Percentiles rank a stretch among this genome's conserved stretches.
Evolutionary conservation across 176 grass and related monocot species (phyloP).

Genomic region (Triticum turgidum): DNA sequence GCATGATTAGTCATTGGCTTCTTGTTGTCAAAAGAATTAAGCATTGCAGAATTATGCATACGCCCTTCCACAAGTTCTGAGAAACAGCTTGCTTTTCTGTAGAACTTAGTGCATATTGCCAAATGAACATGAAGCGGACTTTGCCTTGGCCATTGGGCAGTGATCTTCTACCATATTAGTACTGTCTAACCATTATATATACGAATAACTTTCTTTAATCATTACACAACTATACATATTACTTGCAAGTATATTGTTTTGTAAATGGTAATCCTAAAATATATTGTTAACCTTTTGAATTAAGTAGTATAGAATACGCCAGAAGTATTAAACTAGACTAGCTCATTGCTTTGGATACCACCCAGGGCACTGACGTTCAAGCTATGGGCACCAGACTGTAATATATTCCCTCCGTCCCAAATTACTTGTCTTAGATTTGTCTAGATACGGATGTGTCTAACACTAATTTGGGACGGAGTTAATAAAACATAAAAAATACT

Average conservation of each 20-base stretch:
- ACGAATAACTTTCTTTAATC: background rate
- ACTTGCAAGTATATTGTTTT: background rate
- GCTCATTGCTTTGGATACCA: background rate
- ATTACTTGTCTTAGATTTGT: too few relatives aligned
- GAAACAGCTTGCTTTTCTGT: background rate
- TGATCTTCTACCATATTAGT: constrained; percentile 2
- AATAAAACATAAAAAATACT: background rate
- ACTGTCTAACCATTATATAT: background rate
- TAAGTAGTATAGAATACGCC: background rate
- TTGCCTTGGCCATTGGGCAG: background rate
- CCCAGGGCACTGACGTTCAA: background rate
- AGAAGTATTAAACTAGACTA: constrained; percentile 10
- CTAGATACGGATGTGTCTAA: too few relatives aligned
- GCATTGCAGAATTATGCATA: constrained; percentile 17
- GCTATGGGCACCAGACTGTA: background rate
- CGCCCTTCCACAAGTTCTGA: background rate
- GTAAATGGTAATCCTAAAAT: background rate
- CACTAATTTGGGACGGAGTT: background rate
- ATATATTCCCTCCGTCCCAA: background rate
- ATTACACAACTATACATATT: background rate
- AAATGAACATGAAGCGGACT: constrained; percentile 21
- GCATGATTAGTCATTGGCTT: background rate
- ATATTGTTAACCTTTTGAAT: background rate
- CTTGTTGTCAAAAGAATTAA: background rate
- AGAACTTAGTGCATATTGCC: constrained; percentile 13